Base-by-base conservation (phyloP, 208 protist genomes). In the Strigomonas oncopelti region DNA sequence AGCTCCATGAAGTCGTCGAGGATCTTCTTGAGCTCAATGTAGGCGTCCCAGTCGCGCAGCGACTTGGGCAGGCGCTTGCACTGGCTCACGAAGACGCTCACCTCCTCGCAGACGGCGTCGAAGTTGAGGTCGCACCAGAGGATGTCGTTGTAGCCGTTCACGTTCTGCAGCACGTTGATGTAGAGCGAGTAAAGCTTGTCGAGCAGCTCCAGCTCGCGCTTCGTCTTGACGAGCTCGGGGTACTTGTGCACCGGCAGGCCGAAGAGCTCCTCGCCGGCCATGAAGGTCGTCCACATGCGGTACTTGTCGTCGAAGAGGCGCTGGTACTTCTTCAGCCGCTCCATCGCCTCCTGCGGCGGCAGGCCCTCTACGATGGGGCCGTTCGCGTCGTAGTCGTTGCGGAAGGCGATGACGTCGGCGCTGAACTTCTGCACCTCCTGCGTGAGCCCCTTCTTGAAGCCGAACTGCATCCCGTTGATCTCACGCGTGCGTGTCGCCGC, bases 231-330 rank as follows among this genome's bases (percentile, higher is more conserved):
- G 25, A 98, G 75, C 68, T 98, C 92, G 22, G 95, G 91, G 75
- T 97, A 99, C 60, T 97, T 89, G 72, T 98, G 96, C 59, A 90
- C 69, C 7, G 90, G 90, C 59, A 99, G 74, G 20, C 96, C 96
- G 66, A 99, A 99, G 22, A 98, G 90, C 68, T 97, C 89, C 83
- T 99, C 97, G 38, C 97, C 96, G 4, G 90, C 94, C 81, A 87
- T 90, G 67, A 96, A 96, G 32, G 92, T 95, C 36, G 90, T 84
- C 90, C 91, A 98, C 75, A 97, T 97, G 34, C 92, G 81, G 68
- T 98, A 96, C 74, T 97, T 95, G 72, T 98, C 95, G 27, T 91
- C 85, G 77, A 98, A 99, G 75, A 97, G 80, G 54, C 90, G 81
- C 84, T 99, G 89, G 80, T 97, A 98, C 57, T 90, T 91, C 62